A percentile compares a stretch with the other conserved stretches of the same genome.
Evolutionary conservation across 2,329 filamentous ascomycete species (phyloP).

Genomic region (Epichloe gansuensis): DNA sequence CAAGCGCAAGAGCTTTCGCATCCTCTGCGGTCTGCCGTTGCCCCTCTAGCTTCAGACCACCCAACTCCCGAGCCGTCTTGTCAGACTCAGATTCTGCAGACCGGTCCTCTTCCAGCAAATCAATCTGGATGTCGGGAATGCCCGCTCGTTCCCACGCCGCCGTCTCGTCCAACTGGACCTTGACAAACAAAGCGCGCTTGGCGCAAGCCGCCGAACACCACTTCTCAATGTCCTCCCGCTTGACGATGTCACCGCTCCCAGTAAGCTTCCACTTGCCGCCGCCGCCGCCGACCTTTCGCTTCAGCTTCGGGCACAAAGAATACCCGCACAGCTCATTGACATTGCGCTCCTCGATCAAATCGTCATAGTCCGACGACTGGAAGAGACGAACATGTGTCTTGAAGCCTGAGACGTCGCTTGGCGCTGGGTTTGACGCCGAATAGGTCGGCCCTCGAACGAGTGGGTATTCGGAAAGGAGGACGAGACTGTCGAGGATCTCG

Average conservation of each 20-base stretch:
- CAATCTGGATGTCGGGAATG: conserved; percentile 41
- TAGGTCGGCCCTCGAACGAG: conserved; percentile 18
- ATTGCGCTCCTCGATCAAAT: conserved; percentile 79
- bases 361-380: conserved; percentile 80
- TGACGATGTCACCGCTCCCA: conserved; percentile 44
- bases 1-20: conserved; percentile 33
- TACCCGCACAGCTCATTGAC: conserved; percentile 76
- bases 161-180: conserved; percentile 75
- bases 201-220: conserved; percentile 81
- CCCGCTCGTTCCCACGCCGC: conserved; percentile 72
- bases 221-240: conserved; percentile 59
- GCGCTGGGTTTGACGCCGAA: conserved; percentile 35
- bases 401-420: conserved; percentile 52
- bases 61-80: conserved; percentile 23
- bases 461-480: conserved; percentile 55
- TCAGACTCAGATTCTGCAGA: conserved; percentile 31
- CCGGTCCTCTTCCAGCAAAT: conserved; percentile 55
- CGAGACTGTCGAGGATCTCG: conserved; percentile 57
- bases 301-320: conserved; percentile 57
- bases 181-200: conserved; percentile 67
- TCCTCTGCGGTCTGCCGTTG: conserved; percentile 27
- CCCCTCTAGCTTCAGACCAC: conserved; percentile 31
- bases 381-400: conserved; percentile 56
- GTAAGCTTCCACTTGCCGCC: conserved; percentile 58
- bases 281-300: conserved; percentile 35